A percentile compares a stretch with the other conserved stretches of the same genome.
Evolutionary conservation across 768 basidiomycete species (phyloP).

Genomic region (Suillus lakei): DNA sequence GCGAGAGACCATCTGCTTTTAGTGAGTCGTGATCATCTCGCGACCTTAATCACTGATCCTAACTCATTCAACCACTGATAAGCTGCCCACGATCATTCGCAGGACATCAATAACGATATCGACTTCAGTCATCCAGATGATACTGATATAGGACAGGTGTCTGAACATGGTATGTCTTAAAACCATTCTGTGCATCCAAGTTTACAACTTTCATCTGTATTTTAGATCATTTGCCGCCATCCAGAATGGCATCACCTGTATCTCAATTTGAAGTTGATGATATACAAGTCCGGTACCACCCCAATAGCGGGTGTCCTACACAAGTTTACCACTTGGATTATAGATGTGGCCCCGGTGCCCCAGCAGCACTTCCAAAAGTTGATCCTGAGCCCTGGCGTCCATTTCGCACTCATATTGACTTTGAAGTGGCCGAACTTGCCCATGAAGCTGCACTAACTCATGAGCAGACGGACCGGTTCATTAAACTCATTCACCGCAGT

Average conservation of each 20-base stretch:
- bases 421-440: conserved; percentile 15
- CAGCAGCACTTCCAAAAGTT: not conserved
- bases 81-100: no score
- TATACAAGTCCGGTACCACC: conserved; percentile 15
- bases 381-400: conserved; percentile 15
- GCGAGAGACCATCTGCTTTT: not conserved
- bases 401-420: conserved; percentile 10
- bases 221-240: not conserved
- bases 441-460: conserved; percentile 7
- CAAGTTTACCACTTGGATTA: conserved; percentile 9
- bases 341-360: not conserved
- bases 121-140: no score
- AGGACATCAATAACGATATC: no score
- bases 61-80: no score
- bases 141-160: no score
- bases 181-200: no score
- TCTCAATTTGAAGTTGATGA: conserved; percentile 5
- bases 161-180: not conserved
- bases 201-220: not conserved
- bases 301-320: conserved; percentile 6
- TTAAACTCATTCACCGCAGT: conserved; percentile 2
- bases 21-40: not conserved
- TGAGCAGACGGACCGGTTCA: conserved; percentile 12
- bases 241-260: not conserved
- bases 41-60: not conserved